These are phyloP conservation scores for Penicillium ucsense DNA, from an alignment of 495 filamentous ascomycete genomes.

Conservation along the genomic window DNA sequence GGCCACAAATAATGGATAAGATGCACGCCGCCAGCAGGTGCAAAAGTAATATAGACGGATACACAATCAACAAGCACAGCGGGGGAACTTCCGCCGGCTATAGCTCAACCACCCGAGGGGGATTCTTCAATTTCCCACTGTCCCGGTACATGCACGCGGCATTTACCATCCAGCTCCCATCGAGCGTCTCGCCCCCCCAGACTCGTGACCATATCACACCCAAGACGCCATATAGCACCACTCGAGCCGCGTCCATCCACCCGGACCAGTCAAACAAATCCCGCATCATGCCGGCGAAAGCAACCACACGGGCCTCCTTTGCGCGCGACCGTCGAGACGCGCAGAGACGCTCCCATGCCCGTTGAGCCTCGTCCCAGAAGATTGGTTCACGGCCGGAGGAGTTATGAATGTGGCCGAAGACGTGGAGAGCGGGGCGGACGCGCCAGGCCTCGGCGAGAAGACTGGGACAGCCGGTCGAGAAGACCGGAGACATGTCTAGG, in stretches of 20 bases:
- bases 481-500: constrained; percentile 51
- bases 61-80: too few species aligned
- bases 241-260: constrained; percentile 53
- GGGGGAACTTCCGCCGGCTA: too few species aligned
- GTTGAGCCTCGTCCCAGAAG: constrained; percentile 72
- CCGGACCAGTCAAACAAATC: constrained; percentile 43
- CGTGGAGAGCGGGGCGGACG: constrained; percentile 67
- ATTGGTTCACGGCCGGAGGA: constrained; percentile 51
- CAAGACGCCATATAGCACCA: constrained; percentile 52
- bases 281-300: constrained; percentile 34
- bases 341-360: constrained; percentile 56
- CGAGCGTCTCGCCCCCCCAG: constrained; percentile 52
- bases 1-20: too few species aligned
- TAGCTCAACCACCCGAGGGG: constrained; percentile 48
- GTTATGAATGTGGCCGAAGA: constrained; percentile 85
- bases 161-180: constrained; percentile 61
- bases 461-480: constrained; percentile 61
- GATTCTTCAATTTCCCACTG: constrained; percentile 54
- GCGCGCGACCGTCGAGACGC: constrained; percentile 24
- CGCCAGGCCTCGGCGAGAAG: constrained; percentile 71
- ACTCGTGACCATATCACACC: constrained; percentile 61
- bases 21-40: too few species aligned
- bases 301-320: constrained; percentile 10
- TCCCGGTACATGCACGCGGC: constrained; percentile 63
- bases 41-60: too few species aligned